Evolutionary conservation across 495 filamentous ascomycete genomes (phyloP), one percentile per base, ranked within the genome.

Genomic region (Penicillium silybi): DNA sequence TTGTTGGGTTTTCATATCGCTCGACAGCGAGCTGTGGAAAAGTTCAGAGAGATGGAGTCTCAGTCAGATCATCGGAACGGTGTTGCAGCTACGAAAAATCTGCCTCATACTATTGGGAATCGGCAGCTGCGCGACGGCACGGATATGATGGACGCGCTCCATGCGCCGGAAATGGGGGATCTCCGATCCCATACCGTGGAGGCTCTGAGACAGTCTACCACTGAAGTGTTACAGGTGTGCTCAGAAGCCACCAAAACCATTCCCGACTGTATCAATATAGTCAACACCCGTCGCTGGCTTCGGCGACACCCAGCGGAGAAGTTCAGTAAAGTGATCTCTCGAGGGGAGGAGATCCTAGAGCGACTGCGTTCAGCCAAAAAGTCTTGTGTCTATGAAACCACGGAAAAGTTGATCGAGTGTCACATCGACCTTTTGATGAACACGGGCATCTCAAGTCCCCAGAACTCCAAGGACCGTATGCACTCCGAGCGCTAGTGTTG

Each of bases 241-340:
- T 32, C 29, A 10, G 29, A 32, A 32, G 29, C 29, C 11, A 32
- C 11, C 11, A 13, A 11, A 8, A 3, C 11, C 1, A 34, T 59
- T 1, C 40, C 46, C 15, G 41, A 62, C 19, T 41, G 39, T 22
- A 34, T 62, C 22, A 41, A 54, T 22, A 18, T 27, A 11, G 52
- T 54, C 11, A 62, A 62, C 29, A 45, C 54, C 9, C 19, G 37
- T 7, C 41, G 52, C 39, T 56, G 56, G 52, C 35, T 56, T 43
- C 34, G 56, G 3, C 41, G 11, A 37, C 49, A 5, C 39, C 29
- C 29, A 13, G 29, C 29, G 9, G 38, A 50, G 10, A 11, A 47
- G 1, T 38, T 51, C 10, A 18, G 48, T 4, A 16, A 50, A 22
- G 43, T 18, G 56, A 52, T 2, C 29, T 44, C 29, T 32, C 29